Evolutionary conservation across 2,329 filamentous ascomycete species (phyloP).

Genomic region (Penicillium olsonii): DNA sequence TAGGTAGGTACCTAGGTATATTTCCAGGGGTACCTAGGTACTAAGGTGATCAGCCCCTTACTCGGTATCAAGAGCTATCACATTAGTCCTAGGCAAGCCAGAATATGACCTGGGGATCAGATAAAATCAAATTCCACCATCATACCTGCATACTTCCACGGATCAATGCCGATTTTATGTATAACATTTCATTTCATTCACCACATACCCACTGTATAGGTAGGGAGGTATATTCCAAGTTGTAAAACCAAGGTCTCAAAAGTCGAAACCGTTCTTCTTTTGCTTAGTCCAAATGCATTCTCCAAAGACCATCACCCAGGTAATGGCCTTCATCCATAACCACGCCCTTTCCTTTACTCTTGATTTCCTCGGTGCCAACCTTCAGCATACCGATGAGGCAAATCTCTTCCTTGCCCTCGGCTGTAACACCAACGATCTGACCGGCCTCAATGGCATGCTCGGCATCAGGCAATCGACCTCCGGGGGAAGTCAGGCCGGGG

Average conservation of each 20-base stretch:
- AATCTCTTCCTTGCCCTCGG: conserved; percentile 90
- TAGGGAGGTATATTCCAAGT: background rate
- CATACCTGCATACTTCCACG: too few species aligned
- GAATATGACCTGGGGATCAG: too few species aligned
- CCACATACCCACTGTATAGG: too few species aligned
- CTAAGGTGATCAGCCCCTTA: too few species aligned
- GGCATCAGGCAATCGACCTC: conserved; percentile 72
- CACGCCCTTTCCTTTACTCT: conserved; percentile 89
- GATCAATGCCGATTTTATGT: too few species aligned
- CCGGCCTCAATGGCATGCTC: conserved; percentile 71
- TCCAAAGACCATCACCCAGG: conserved; percentile 92
- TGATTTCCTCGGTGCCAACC: conserved; percentile 85
- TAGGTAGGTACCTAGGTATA: too few species aligned
- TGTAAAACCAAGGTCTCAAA: too few species aligned
- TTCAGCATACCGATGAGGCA: conserved; percentile 85
- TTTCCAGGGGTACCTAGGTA: too few species aligned
- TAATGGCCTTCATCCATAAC: conserved; percentile 94
- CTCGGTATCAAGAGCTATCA: too few species aligned
- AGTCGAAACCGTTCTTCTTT: too few species aligned
- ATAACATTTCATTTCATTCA: conserved; percentile 10
- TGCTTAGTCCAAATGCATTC: conserved; percentile 58
- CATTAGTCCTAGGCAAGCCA: too few species aligned
- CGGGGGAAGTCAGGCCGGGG: conserved; percentile 81
- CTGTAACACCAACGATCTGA: conserved; percentile 81
- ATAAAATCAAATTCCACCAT: too few species aligned